Evolutionary conservation across 129 eudicot genomes (phyloP).

Genomic region (Tagetes patula): DNA sequence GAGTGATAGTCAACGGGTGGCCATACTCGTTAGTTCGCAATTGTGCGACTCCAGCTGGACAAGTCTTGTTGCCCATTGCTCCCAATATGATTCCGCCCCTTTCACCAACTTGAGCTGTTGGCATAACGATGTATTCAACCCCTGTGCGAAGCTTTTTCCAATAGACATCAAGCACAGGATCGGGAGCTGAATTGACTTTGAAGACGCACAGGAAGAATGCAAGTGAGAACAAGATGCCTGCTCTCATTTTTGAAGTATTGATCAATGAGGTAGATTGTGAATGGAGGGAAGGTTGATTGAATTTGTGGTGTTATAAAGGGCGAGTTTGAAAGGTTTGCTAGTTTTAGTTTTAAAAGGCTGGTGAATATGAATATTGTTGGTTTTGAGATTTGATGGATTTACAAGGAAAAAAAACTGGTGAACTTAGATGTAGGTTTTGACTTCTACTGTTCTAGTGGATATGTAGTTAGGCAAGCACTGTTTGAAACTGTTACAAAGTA

Average conservation of each 20-base stretch:
- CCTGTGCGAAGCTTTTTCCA: constrained; percentile 33
- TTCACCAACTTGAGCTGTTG: constrained; percentile 19
- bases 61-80: constrained; percentile 29
- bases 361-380: too few relatives aligned
- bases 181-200: constrained; percentile 5
- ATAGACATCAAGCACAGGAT: constrained; percentile 31
- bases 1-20: constrained; percentile 33
- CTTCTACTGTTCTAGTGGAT: too few relatives aligned
- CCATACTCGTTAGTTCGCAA: constrained; percentile 15
- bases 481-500: too few relatives aligned
- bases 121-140: constrained; percentile 31
- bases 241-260: not conserved
- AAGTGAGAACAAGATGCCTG: constrained; percentile 22
- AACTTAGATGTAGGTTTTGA: too few relatives aligned
- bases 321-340: too few relatives aligned
- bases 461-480: too few relatives aligned
- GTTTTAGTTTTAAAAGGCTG: too few relatives aligned
- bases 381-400: too few relatives aligned
- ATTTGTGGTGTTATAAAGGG: too few relatives aligned
- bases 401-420: too few relatives aligned
- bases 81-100: constrained; percentile 35
- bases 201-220: constrained; percentile 17
- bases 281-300: too few relatives aligned
- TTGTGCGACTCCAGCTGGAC: constrained; percentile 37
- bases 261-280: not conserved